Conservation (phyloP, 1,284 basidiomycete species). For the Cutaneotrichosporon cavernicola region DNA sequence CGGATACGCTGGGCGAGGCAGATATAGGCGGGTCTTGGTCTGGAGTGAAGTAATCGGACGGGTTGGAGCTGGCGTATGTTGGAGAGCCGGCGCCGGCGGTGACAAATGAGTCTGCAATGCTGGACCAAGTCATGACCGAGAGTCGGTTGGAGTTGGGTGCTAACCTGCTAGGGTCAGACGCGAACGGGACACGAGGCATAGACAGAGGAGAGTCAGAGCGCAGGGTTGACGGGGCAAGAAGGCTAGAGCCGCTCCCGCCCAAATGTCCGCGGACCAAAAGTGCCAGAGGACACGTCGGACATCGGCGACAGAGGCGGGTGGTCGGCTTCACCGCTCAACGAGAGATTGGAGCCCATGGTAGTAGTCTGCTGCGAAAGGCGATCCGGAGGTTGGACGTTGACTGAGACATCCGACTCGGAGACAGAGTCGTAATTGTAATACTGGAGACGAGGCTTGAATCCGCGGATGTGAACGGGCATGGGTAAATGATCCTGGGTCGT, state of each 20-base stretch:
- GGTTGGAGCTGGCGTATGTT: background rate
- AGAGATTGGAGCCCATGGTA: background rate
- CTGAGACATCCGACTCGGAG: background rate
- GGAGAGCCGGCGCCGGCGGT: background rate
- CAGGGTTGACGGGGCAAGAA: background rate
- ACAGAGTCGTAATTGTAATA: background rate
- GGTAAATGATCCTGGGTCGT: background rate
- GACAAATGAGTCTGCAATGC: background rate
- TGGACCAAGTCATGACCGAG: background rate
- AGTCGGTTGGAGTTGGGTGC: background rate
- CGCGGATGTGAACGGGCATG: background rate
- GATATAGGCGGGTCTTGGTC: background rate
- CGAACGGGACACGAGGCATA: background rate
- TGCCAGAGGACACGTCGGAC: background rate
- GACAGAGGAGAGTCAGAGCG: background rate
- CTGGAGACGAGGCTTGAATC: background rate
- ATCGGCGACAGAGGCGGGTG: background rate
- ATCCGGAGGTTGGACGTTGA: background rate
- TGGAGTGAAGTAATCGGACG: background rate
- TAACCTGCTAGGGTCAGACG: background rate
- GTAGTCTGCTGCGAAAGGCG: background rate
- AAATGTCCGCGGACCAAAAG: background rate
- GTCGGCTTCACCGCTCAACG: background rate
- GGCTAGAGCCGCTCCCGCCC: background rate
- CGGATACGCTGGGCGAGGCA: background rate